Base-by-base conservation (phyloP, 192 early-diverging fungal species). In the Coemansia brasiliensis region DNA sequence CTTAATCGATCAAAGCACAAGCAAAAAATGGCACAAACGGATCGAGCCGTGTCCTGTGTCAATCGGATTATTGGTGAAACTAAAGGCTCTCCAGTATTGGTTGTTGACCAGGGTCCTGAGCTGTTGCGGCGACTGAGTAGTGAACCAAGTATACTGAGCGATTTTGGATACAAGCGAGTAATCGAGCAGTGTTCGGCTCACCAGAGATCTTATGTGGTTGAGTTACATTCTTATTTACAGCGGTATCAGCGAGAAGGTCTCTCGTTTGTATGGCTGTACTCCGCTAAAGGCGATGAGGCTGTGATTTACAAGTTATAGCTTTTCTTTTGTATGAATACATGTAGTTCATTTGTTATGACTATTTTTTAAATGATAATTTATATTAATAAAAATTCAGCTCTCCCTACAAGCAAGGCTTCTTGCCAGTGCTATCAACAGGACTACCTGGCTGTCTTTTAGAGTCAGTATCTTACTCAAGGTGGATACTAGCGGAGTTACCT, bases 201-300 rank as follows among this genome's bases (percentile, higher is more conserved):
- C 22, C 83, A 82, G 55, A 71, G 79, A 3, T 74, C 82, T 8
- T 80, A 82, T 24, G 67, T 86, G 40, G 62, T 80, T 9, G 83
- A 86, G 71, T 49, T 84, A 18, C 55, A 80, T 12, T 66, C 83
- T 3, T 42, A 56, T 22, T 69, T 82, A 41, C 60, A 63, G 63
- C 56, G 62, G 8, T 62, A 68, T 12, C 46, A 41, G 11, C 64
- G 72, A n/a, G 65, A 79, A 24, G 67, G 64, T 1, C 69, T 70
- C 17, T 52, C 59, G 35, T 85, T 80, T 60, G 79, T 91, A 7
- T 91, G 89, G 89, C 63, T 91, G 15, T 89, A 91, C 64, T 86
- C 87, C 0, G 80, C 84, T 46, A 82, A 83, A 44, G 86, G 85
- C 69, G 85, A 91, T 37, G 81, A 69, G 56, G 82, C 83, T 7